A percentile compares a stretch with the other conserved stretches of the same genome.
Conservation (phyloP, 2,329 filamentous ascomycete species). For the Sclerotiophoma versabilis region DNA sequence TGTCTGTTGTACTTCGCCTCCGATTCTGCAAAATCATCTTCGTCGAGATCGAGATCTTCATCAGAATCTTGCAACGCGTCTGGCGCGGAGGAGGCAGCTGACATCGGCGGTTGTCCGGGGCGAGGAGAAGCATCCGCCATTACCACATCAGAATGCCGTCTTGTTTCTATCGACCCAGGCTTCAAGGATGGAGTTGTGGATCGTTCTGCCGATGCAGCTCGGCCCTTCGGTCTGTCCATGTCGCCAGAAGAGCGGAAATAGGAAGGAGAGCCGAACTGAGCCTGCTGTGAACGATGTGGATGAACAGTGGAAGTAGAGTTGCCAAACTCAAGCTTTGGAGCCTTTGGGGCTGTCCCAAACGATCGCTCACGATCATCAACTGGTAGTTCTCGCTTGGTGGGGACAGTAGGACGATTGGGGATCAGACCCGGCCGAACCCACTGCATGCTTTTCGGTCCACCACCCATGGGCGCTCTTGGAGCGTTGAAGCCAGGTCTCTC, state of each 20-base stretch:
- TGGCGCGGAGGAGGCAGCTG: slow-evolving; percentile 41
- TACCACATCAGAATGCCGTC: slow-evolving; percentile 44
- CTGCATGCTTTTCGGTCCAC: slow-evolving; percentile 49
- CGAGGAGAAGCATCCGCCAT: slow-evolving; percentile 45
- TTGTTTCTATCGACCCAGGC: slow-evolving; percentile 36
- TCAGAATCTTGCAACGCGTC: slow-evolving; percentile 52
- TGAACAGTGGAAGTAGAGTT: slow-evolving; percentile 21
- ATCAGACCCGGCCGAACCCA: slow-evolving; percentile 53
- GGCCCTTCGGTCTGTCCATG: slow-evolving; percentile 26
- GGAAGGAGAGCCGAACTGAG: slow-evolving; percentile 34
- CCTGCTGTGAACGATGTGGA: slow-evolving; percentile 32
- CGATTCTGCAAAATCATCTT: slow-evolving; percentile 54
- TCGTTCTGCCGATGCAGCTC: slow-evolving; percentile 32
- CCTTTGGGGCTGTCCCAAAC: slow-evolving; percentile 43
- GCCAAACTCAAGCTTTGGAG: slow-evolving; percentile 41
- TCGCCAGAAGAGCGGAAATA: slow-evolving; percentile 27
- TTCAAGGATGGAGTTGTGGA: slow-evolving; percentile 34
- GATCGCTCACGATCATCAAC: slow-evolving; percentile 53
- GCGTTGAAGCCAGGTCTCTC: slow-evolving; percentile 38
- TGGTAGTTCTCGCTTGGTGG: slow-evolving; percentile 55
- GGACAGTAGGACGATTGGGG: slow-evolving; percentile 45
- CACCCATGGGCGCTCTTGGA: slow-evolving; percentile 43
- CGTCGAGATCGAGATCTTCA: slow-evolving; percentile 56
- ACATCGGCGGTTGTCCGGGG: slow-evolving; percentile 35
- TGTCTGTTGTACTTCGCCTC: slow-evolving; percentile 57